These are phyloP conservation scores for Roridomyces roridus DNA, from an alignment of 768 basidiomycete genomes.

Conservation along the genomic window DNA sequence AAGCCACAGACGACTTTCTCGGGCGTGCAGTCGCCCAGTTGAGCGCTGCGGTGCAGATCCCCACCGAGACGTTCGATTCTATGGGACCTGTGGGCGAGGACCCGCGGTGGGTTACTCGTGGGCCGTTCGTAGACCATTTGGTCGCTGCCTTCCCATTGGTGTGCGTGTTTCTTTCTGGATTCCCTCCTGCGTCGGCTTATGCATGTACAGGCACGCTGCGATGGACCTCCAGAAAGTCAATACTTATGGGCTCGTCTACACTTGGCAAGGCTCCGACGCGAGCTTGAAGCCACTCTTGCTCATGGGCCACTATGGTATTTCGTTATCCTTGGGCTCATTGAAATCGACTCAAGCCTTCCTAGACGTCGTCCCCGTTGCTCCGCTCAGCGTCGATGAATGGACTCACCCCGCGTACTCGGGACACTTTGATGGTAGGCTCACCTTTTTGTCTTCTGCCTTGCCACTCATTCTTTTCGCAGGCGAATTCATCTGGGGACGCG, in stretches of 20 bases:
- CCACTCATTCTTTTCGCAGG: slow-evolving; percentile 33
- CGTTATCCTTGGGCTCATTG: not conserved
- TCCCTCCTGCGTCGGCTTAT: not conserved
- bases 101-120: slow-evolving; percentile 47
- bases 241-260: slow-evolving; percentile 62
- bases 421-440: slow-evolving; percentile 52
- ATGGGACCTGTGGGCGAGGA: slow-evolving; percentile 53
- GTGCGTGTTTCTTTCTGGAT: slow-evolving; percentile 37
- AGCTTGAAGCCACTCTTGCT: slow-evolving; percentile 60
- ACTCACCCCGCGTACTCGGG: slow-evolving; percentile 68
- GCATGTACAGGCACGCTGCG: slow-evolving; percentile 49
- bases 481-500: slow-evolving; percentile 62
- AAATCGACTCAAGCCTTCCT: no score
- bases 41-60: not conserved
- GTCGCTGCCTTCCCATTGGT: slow-evolving; percentile 52
- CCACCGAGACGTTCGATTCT: slow-evolving; percentile 52
- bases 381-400: slow-evolving; percentile 62
- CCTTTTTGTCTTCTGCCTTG: slow-evolving; percentile 7
- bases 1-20: not conserved
- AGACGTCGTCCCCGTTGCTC: slow-evolving; percentile 75
- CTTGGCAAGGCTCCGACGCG: slow-evolving; percentile 60
- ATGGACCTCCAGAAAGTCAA: slow-evolving; percentile 62
- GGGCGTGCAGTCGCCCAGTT: not conserved
- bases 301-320: slow-evolving; percentile 55
- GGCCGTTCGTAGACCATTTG: slow-evolving; percentile 44